Evolutionary conservation across 495 filamentous ascomycete species (phyloP).

Genomic region (Tricharina praecox): DNA sequence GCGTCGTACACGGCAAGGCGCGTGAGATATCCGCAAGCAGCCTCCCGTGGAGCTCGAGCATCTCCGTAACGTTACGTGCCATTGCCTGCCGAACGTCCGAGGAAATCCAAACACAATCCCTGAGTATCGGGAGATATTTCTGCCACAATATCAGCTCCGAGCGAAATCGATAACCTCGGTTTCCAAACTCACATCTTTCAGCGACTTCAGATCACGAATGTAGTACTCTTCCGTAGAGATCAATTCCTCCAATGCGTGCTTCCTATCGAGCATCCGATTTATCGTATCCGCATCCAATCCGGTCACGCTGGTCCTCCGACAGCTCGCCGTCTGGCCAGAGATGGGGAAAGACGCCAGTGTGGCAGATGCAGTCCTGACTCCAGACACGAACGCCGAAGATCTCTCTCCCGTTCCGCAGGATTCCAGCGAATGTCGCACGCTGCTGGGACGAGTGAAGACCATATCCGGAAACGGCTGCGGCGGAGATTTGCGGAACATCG

Average conservation of each 20-base stretch:
- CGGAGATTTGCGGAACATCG: constrained; percentile 33
- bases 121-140: constrained; percentile 37
- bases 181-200: constrained; percentile 58
- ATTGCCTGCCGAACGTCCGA: constrained; percentile 41
- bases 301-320: constrained; percentile 41
- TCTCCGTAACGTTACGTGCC: constrained; percentile 49
- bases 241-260: constrained; percentile 66
- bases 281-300: constrained; percentile 54
- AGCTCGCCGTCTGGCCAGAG: constrained; percentile 35
- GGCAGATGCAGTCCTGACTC: constrained; percentile 57
- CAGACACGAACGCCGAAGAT: constrained; percentile 58
- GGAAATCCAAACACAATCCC: constrained; percentile 28
- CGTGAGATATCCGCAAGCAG: constrained; percentile 48
- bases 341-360: constrained; percentile 55
- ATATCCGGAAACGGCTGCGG: constrained; percentile 28
- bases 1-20: constrained; percentile 37
- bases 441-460: constrained; percentile 29
- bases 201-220: constrained; percentile 64
- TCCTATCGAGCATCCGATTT: constrained; percentile 52
- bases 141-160: too few species aligned
- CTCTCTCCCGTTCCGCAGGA: constrained; percentile 34
- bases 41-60: constrained; percentile 54
- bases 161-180: too few species aligned
- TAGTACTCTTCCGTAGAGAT: constrained; percentile 77
- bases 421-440: constrained; percentile 16